These are phyloP conservation scores for Anastatica hierochuntica DNA, from an alignment of 345 rosid genomes.

Conservation along the genomic window DNA sequence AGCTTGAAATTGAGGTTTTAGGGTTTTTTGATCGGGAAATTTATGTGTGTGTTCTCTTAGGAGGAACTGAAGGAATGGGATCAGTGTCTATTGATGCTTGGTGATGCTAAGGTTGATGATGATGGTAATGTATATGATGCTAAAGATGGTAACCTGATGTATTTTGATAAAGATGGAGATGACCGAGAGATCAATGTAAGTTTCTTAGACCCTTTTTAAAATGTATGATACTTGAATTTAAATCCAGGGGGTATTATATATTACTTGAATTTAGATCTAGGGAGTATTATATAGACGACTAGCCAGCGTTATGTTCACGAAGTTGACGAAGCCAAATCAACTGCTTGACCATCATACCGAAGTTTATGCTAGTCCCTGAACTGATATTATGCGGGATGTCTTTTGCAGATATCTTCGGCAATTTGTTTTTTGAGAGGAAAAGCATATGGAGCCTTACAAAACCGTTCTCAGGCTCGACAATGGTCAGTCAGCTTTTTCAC, in stretches of 20 bases:
- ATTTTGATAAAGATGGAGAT: slow-evolving; percentile 85
- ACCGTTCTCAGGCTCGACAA: slow-evolving; percentile 76
- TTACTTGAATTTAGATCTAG: too few species aligned
- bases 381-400: too few species aligned
- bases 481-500: slow-evolving; percentile 40
- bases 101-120: slow-evolving; percentile 87
- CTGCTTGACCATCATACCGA: too few species aligned
- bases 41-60: slow-evolving; percentile 29
- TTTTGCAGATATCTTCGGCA: slow-evolving; percentile 71
- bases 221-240: too few species aligned
- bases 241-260: neutral
- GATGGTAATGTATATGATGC: slow-evolving; percentile 64
- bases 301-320: too few species aligned
- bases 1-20: too few species aligned
- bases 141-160: slow-evolving; percentile 51
- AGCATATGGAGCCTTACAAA: slow-evolving; percentile 88
- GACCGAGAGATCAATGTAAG: slow-evolving; percentile 90
- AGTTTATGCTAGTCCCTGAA: too few species aligned
- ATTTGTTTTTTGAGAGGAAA: slow-evolving; percentile 90
- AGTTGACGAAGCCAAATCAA: too few species aligned
- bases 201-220: too few species aligned
- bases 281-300: too few species aligned
- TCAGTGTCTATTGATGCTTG: slow-evolving; percentile 78
- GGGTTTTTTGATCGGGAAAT: slow-evolving; percentile 16
- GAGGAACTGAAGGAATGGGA: slow-evolving; percentile 98